Conservation (phyloP, 495 filamentous ascomycete genomes). For the Baudoinia panamericana region DNA sequence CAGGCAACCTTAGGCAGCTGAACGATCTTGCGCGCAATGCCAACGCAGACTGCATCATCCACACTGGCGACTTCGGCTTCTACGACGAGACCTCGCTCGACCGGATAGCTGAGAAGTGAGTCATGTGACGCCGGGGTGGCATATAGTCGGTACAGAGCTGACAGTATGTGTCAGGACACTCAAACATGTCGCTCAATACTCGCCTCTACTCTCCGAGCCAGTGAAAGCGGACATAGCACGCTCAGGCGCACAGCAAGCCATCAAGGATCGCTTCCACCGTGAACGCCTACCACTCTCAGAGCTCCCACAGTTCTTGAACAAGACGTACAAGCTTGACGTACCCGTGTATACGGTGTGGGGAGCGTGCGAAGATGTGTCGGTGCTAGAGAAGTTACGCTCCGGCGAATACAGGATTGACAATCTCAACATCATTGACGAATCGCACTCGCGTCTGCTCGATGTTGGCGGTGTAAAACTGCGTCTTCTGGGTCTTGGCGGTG, state of each 20-base stretch:
- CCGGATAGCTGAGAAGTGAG: conserved; percentile 97
- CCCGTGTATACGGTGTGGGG: conserved; percentile 99
- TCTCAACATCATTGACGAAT: conserved; percentile 95
- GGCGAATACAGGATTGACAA: conserved; percentile 98
- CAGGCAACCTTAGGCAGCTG: conserved; percentile 87
- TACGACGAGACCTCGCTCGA: conserved; percentile 94
- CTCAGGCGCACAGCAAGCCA: conserved; percentile 43
- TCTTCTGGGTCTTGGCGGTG: conserved; percentile 83
- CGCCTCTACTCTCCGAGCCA: conserved; percentile 75
- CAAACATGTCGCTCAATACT: conserved; percentile 97
- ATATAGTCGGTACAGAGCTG: conserved; percentile 10
- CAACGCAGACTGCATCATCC: conserved; percentile 88
- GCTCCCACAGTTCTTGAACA: conserved; percentile 79
- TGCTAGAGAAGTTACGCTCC: conserved; percentile 94
- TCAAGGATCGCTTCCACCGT: conserved; percentile 70
- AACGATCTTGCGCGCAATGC: conserved; percentile 93
- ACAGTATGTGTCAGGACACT: conserved; percentile 53
- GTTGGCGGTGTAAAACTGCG: conserved; percentile 93
- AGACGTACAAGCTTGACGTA: conserved; percentile 76
- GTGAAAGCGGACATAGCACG: conserved; percentile 77
- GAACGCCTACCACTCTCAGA: conserved; percentile 88
- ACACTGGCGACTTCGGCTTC: conserved; percentile 98
- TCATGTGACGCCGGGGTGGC: no score
- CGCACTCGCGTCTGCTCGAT: conserved; percentile 85
- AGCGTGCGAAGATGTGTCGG: conserved; percentile 95